These are phyloP conservation scores for Blastobotrys attinorum DNA, from an alignment of 805 yeast genomes.

Conservation along the genomic window DNA sequence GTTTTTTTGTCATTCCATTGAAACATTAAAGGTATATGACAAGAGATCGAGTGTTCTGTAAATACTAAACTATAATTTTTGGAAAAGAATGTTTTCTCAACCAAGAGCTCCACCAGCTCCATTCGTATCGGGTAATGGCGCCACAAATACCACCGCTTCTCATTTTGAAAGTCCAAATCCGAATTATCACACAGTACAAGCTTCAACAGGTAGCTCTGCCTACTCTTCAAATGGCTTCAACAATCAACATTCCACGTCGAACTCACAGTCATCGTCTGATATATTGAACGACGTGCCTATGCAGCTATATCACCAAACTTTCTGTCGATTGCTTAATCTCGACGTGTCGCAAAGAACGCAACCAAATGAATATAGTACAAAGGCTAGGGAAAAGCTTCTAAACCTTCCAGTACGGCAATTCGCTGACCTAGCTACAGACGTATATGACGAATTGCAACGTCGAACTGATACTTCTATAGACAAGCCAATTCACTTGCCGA, in stretches of 20 bases:
- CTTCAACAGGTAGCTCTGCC: no score
- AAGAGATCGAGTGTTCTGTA: no score
- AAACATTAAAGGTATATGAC: no score
- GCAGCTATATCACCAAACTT: slow-evolving; percentile 7
- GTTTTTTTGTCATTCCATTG: no score
- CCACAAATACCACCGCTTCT: no score
- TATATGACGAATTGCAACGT: slow-evolving; percentile 83
- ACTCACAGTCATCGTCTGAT: neutral
- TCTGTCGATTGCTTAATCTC: slow-evolving; percentile 14
- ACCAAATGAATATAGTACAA: slow-evolving; percentile 18
- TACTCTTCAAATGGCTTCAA: neutral
- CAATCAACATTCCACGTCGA: neutral
- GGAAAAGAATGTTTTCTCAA: no score
- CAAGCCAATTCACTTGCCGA: slow-evolving; percentile 47
- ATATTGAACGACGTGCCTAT: slow-evolving; percentile 4
- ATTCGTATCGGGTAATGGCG: no score
- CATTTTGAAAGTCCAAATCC: no score
- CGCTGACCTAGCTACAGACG: slow-evolving; percentile 86
- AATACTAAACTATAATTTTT: no score
- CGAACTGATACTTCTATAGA: slow-evolving; percentile 37
- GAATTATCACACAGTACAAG: no score
- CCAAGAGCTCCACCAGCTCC: no score
- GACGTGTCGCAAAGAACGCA: neutral
- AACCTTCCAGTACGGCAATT: slow-evolving; percentile 77
- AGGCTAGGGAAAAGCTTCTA: slow-evolving; percentile 78